Evolutionary conservation across 345 rosid species (phyloP), one percentile per base, ranked within the genome.

Genomic region (Cardamine occulta): DNA sequence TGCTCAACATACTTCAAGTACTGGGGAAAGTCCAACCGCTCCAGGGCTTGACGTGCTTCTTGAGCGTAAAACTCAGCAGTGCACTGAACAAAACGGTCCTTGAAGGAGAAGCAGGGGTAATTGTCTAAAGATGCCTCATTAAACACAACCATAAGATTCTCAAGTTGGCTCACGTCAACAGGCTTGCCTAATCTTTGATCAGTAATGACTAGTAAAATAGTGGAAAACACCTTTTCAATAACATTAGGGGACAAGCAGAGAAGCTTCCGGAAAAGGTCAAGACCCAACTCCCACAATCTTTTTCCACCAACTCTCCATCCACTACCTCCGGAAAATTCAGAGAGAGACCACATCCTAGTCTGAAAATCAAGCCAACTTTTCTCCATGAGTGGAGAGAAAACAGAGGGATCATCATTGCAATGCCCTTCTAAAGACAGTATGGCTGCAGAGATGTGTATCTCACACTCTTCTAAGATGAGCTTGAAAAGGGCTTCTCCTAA

Each of bases 321-420:
- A n/a, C n/a, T 6, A 15, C 51, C 3, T 8, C 21, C 19, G 9
- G 51, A 4, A 47, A 47, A n/a, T 21, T 0, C 3, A 17, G 23
- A 47, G 11, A 47, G 23, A 21, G 1, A 10, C 48, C 0, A 0
- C 19, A 66, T 34, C 60, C 37, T 34, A 1, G 5, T 0, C 4
- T 2, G 6, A 21, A 19, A 49, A 1, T 66, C 71, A 7, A 66
- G 48, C 9, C 61, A 23, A 10, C 14, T 35, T 9, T 67, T 53
- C 23, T 52, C 60, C n/a, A 67, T 2, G 23, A 15, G 45, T 4
- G 44, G 44, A 31, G 49, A 13, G 31, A 65, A 53, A 34, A 34
- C 15, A 51, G 32, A 66, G 19, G 70, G n/a, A 67, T 67, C 60
- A 35, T 34, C 71, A 51, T 13, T 21, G 11, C 8, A 34, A 1